Evolutionary conservation across 306 rosid species (phyloP).

Genomic region (Fagus sylvatica): DNA sequence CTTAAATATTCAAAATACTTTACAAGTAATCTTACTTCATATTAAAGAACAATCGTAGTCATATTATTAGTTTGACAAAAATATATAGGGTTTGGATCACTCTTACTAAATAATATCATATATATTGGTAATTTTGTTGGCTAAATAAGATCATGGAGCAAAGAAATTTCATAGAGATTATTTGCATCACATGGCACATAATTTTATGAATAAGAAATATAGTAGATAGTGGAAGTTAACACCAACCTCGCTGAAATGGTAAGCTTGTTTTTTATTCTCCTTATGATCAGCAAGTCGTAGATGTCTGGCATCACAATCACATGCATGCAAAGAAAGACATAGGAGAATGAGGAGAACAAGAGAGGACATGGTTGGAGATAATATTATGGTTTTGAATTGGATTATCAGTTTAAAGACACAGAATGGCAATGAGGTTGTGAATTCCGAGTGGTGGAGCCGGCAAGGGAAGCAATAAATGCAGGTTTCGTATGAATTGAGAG

Average conservation of each 20-base stretch:
- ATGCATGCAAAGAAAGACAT: constrained; percentile 61
- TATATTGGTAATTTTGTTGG: background rate
- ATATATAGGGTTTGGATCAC: background rate
- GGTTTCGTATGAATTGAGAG: constrained; percentile 39
- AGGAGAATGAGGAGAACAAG: constrained; percentile 36
- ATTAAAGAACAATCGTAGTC: background rate
- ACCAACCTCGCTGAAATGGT: constrained; percentile 37
- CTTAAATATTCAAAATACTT: too few relatives aligned
- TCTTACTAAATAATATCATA: too few relatives aligned
- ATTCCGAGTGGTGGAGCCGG: constrained; percentile 26
- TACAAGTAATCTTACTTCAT: too few relatives aligned
- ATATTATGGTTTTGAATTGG: background rate
- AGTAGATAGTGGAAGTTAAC: background rate
- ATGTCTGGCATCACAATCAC: constrained; percentile 51
- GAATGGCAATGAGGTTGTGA: constrained; percentile 4
- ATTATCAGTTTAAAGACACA: background rate
- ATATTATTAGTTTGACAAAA: background rate
- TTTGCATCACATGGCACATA: background rate
- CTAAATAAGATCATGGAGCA: background rate
- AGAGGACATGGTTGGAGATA: constrained; percentile 46
- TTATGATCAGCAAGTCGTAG: constrained; percentile 6
- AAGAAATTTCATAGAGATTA: background rate
- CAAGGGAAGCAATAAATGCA: constrained; percentile 59
- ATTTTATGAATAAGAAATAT: background rate
- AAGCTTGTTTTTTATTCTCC: constrained; percentile 1